These are phyloP conservation scores for Pluteus cervinus DNA, from an alignment of 768 basidiomycete genomes.

Conservation along the genomic window DNA sequence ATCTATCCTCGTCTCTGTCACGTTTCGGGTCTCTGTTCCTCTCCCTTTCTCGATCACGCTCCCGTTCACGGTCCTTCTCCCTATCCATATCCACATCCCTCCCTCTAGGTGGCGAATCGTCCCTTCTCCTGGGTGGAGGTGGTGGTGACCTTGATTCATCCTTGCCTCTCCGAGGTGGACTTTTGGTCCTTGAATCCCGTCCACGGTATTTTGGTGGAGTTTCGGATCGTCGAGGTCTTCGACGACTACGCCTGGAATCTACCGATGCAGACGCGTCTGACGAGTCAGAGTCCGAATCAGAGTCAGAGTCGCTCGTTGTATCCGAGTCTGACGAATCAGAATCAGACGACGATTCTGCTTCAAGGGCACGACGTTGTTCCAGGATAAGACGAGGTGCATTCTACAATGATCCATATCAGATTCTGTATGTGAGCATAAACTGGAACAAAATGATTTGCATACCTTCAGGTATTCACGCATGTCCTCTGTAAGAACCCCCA, in stretches of 20 bases:
- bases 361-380: slow-evolving; percentile 87
- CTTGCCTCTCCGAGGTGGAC: slow-evolving; percentile 9
- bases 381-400: slow-evolving; percentile 90
- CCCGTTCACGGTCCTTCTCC: slow-evolving; percentile 10
- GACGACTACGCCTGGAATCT: slow-evolving; percentile 16
- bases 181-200: slow-evolving; percentile 12
- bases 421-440: too few species aligned
- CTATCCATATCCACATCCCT: slow-evolving; percentile 7
- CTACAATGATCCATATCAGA: slow-evolving; percentile 32
- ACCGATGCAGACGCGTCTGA: slow-evolving; percentile 13
- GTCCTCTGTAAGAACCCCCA: slow-evolving; percentile 88
- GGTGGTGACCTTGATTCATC: slow-evolving; percentile 12
- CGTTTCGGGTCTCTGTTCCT: not conserved
- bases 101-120: slow-evolving; percentile 9
- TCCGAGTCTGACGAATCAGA: slow-evolving; percentile 35
- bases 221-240: slow-evolving; percentile 18
- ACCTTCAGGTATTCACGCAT: slow-evolving; percentile 97
- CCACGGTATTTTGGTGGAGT: slow-evolving; percentile 16
- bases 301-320: slow-evolving; percentile 30
- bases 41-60: slow-evolving; percentile 4
- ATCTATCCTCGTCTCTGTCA: slow-evolving; percentile 1
- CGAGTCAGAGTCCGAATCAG: slow-evolving; percentile 30
- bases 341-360: slow-evolving; percentile 47
- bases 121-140: slow-evolving; percentile 14
- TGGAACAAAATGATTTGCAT: slow-evolving; percentile 21